Base-by-base conservation (phyloP, 2,329 filamentous ascomycete genomes). In the Purpureocillium lavendulum region DNA sequence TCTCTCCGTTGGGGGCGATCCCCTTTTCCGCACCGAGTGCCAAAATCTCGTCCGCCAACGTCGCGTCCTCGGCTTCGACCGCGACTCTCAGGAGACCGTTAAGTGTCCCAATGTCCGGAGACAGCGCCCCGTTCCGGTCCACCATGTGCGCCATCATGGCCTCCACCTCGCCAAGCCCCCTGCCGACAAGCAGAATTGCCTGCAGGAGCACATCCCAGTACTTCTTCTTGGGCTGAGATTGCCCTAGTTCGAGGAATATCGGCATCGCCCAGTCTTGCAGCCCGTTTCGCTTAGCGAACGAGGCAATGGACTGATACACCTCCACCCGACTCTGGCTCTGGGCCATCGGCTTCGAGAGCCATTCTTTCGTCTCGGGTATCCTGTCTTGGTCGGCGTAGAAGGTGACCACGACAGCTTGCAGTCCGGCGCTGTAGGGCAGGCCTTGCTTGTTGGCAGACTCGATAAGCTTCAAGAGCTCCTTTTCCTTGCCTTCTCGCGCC, bases 81-180 rank as follows among this genome's bases (percentile, higher is more conserved):
- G 87, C 85, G 41, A 81, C 79, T 39, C 77, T 73, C 14, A 97
- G 71, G 18, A 97, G 70, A 6, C 69, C 65, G 53, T 97, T 94
- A 51, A 97, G 79, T 6, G 84, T 87, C 3, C 72, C 63, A 7
- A 80, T 80, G 40, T 86, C 81, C 0, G 87, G 77, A 7, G 66
- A 59, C 3, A 72, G 49, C 13, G 64, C 62, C 40, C 67, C 56
- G 41, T 71, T 58, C 15, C 80, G 69, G 33, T 75, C 67, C 43
- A 92, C 75, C 77, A 89, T 87, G 47, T 80, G 75, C 73, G 43
- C 89, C 71, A 54, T 87, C 80, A 57, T 87, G 15, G 42, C 49
- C 32, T 57, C 49, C 10, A 64, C 56, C 32, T 61, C 55, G 12
- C 51, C 77, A 1, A 84, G 75, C 2, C 79, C 77, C 54, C 82